Evolutionary conservation across 257 asterid species (phyloP), one percentile per base, ranked within the genome.

Genomic region (Solanum stenotomum): DNA sequence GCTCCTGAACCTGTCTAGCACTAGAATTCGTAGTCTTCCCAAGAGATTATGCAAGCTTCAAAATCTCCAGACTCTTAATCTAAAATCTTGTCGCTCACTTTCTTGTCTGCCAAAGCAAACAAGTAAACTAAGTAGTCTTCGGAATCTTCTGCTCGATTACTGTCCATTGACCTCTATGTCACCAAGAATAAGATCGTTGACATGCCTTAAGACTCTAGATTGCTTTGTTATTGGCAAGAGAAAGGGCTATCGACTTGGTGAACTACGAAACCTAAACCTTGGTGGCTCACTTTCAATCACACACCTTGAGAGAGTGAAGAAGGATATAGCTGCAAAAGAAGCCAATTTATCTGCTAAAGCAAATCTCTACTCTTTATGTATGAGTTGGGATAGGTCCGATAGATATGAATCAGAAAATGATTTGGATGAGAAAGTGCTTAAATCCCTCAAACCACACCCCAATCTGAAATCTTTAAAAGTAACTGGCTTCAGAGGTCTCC

Each of bases 401-500:
- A 42, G 71, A 52, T 5, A 29, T 8, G n/a, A 7, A 9, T 8
- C 11, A 33, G 34, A 49, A 82, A 56, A 34, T 33, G 1, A 38
- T 35, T 52, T 84, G 72, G 89, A 83, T 76, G 86, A 82, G 16
- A 83, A 87, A 85, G 89, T 90, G 63, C 42, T 88, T 16, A 86
- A 88, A 81, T 90, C 87, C 56, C 89, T 90, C 34, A 27, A 87
- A 74, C 90, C 88, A 52, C 88, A 88, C 85, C 68, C 78, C 35
- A 74, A 87, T 37, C 76, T 90, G 22, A 52, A 82, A 33, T 3
- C 0, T 8, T 37, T 91, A n/a, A 0, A 6, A 2, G 67, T 90
- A 72, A 1, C 2, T 0, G 83, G 88, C 6, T 91, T 91, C 84
- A 68, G 33, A 11, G 93, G 91, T 18, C 31, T 71, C 33, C 1